Base-by-base conservation (phyloP, 2,329 filamentous ascomycete species). In the Parastagonospora nodorum region DNA sequence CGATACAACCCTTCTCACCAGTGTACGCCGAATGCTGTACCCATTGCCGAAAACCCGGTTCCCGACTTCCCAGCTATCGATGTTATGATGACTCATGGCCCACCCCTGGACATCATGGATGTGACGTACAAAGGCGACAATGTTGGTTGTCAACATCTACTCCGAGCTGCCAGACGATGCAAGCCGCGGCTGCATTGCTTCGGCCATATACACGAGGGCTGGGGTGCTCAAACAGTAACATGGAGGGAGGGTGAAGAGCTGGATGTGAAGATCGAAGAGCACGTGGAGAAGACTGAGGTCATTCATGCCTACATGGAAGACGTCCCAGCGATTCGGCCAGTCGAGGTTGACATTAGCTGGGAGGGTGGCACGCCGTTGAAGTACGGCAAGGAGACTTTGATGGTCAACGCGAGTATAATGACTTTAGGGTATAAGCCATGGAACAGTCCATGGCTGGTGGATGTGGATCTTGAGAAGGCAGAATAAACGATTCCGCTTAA, bases 31-130 rank as follows among this genome's bases (percentile, higher is more conserved):
- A 53, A 54, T 12, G 52, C 66, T 5, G 50, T 48, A 12, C 62
- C 54, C 3, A 74, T 74, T 48, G 72, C 61, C 12, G 60, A 60
- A 8, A 71, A 69, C 27, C 77, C 77, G 0, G 66, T 82, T 12
- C 78, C 80, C 0, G 72, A 77, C 28, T 78, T 66, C 45, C 73
- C 75, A 0, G 60, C 54, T 2, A 66, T 84, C 16, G 84, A 87
- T 63, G 75, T 87, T 7, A 74, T 86, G 55, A 77, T 87, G 61
- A 87, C 84, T 0, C 85, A 87, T 60, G 84, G 84, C 1, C 84
- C 84, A 2, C 83, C 84, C 0, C 64, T 71, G 16, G 74, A 74
- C 0, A 66, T 82, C 2, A 69, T 84, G 2, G 85, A 87, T 57
- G 50, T 57, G n/a, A 74, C 71, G 1, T 53, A 32, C 0, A 36